These are phyloP conservation scores for Panicum hallii DNA, from an alignment of 202 grass and related monocot species.

Conservation along the genomic window DNA sequence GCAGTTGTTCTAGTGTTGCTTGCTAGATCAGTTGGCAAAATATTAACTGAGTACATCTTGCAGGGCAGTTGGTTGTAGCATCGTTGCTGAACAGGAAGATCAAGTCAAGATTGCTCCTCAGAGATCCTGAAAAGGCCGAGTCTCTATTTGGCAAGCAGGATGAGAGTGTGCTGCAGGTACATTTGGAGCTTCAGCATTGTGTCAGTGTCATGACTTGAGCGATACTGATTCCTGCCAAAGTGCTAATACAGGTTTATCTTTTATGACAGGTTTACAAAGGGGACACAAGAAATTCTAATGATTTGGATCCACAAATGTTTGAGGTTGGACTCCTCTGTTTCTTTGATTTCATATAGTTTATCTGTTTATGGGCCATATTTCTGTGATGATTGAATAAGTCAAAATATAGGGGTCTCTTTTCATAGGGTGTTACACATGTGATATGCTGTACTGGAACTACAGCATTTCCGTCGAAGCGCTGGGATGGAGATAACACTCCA, in stretches of 20 bases:
- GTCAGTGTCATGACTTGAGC: neutral
- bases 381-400: constrained; percentile 66
- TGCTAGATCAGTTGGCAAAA: neutral
- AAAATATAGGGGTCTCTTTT: constrained; percentile 84
- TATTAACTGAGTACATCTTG: constrained; percentile 49
- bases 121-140: constrained; percentile 75
- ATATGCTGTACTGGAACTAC: constrained; percentile 97
- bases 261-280: constrained; percentile 63
- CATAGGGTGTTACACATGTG: constrained; percentile 95
- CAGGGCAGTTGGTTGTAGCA: constrained; percentile 94
- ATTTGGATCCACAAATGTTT: constrained; percentile 79
- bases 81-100: constrained; percentile 86
- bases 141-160: constrained; percentile 86
- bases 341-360: constrained; percentile 12
- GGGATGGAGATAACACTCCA: constrained; percentile 95
- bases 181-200: neutral
- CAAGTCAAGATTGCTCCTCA: constrained; percentile 77
- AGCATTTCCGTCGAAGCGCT: constrained; percentile 93
- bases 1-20: neutral
- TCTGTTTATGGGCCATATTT: constrained; percentile 45
- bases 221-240: constrained; percentile 2
- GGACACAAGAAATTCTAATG: constrained; percentile 73
- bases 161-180: constrained; percentile 64
- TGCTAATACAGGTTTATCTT: constrained; percentile 11
- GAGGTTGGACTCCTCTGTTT: constrained; percentile 60